Evolutionary conservation across 441 rosid species (phyloP), one percentile per base, ranked within the genome.

Genomic region (Arabidopsis hybrid): DNA sequence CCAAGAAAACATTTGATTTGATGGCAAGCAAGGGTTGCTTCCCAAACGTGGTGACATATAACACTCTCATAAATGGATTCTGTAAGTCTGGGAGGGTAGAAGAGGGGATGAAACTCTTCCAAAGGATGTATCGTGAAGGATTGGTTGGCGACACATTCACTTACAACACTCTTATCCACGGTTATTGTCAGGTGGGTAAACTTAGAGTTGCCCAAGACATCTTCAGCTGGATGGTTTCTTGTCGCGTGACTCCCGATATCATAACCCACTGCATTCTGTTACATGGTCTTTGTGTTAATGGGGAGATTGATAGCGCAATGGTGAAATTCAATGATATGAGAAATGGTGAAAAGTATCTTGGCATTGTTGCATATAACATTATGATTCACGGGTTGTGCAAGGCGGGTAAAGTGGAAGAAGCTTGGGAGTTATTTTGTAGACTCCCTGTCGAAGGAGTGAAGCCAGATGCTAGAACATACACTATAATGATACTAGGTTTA

Each of bases 201-300:
- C 39, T 69, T 43, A 5, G 26, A 29, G 65, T 8, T 43, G 73
- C 65, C 1, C 56, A 11, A 32, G 51, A 69, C 7, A 6, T 57
- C 11, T 69, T 69, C 65, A 40, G 29, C 4, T 13, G 9, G 73
- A 69, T 69, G 73, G 13, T 31, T 0, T 43, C 17, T 57, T 17
- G 45, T 43, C 46, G 65, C 1, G 26, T 39, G 8, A 17, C 31
- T 69, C 65, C 73, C 8, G 56, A 77, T 57, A 18, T 72, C 52
- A 32, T 63, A 10, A 74, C 81, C 0, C 82, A 84, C 47, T 69
- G 68, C 58, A 60, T 36, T 14, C 43, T 83, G 43, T 62, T 79
- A 8, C 69, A 60, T 1, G 85, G 77, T 29, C 60, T 81, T 45
- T 82, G 82, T 55, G 79, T 74, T 72, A 53, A 46, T 5, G 84